These are phyloP conservation scores for Chondrostereum purpureum DNA, from an alignment of 1,284 basidiomycete species.

Conservation along the genomic window DNA sequence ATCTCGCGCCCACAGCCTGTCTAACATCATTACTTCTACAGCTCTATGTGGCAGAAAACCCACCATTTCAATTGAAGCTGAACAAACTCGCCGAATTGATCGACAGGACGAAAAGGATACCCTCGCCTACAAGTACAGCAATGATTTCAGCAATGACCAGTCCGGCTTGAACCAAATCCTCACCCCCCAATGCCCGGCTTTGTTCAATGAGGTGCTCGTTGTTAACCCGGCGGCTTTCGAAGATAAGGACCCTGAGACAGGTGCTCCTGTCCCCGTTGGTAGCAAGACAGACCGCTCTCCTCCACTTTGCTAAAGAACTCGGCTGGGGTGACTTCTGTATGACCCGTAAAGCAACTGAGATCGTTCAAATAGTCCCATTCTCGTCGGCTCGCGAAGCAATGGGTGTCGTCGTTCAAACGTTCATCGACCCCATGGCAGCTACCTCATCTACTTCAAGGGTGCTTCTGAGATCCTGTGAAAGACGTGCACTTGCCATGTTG, in stretches of 20 bases:
- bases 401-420: constrained; percentile 79
- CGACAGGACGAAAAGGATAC: constrained; percentile 94
- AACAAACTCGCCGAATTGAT: constrained; percentile 92
- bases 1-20: constrained; percentile 54
- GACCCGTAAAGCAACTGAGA: constrained; percentile 58
- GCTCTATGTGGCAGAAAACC: constrained; percentile 78
- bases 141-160: constrained; percentile 86
- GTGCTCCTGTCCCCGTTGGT: constrained; percentile 75
- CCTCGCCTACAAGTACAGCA: constrained; percentile 63
- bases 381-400: constrained; percentile 94
- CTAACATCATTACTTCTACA: constrained; percentile 2
- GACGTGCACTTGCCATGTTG: constrained; percentile 67
- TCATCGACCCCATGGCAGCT: constrained; percentile 47
- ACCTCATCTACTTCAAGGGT: constrained; percentile 85
- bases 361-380: constrained; percentile 93
- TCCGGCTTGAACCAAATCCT: constrained; percentile 60
- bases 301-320: constrained; percentile 85
- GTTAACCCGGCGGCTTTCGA: constrained; percentile 97
- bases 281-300: constrained; percentile 91
- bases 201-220: constrained; percentile 85
- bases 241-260: constrained; percentile 64
- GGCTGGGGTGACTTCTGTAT: constrained; percentile 75
- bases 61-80: constrained; percentile 91
- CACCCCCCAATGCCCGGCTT: constrained; percentile 51
- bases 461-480: constrained; percentile 89